Evolutionary conservation across 768 basidiomycete genomes (phyloP), one percentile per base, ranked within the genome.

Genomic region (Leccinum subgranulosum): DNA sequence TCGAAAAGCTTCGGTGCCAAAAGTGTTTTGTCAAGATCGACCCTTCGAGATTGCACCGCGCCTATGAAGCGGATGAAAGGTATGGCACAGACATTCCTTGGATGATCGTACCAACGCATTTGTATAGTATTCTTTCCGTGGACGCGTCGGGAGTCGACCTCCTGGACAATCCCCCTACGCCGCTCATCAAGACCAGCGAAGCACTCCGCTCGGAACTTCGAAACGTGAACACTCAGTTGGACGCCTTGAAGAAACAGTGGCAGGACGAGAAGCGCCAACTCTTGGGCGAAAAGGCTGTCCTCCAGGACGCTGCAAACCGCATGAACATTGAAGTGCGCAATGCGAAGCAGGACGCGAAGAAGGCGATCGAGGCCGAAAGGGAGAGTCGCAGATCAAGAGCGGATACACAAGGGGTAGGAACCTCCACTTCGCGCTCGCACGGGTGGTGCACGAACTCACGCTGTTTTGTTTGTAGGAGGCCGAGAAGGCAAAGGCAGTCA

Each of bases 21-120:
- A 87, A 88, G 65, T 92, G 90, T 66, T 79, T 78, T 43, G 74
- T 79, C 49, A 89, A 83, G 62, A 74, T 90, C 33, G 82, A 89
- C 62, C 64, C 84, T 54, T 74, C 73, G 12, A 72, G 70, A 8
- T 41, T 79, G 60, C 74, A 76, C 46, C 73, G 75, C 49, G 64
- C 74, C 33, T 73, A 68, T 12, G 74, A 78, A 15, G 77, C 64
- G 4, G 86, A 90, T 56, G 85, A 88, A 66, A 90, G 85, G 90
- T 89, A 66, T 25, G 69, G 52, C 25, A 27, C 6, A 34, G 21
- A 17, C 12, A 10, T 12, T 14, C 25, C 19, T 31, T 31, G 41
- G 29, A 46, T 19, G 11, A 47, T 51, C 54, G 21, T 59, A 28
- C 60, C 65, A 21, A 68, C 41, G 15, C 19, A 9, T 21, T 41